Base-by-base conservation (phyloP, 106 monocot species). In the Apostasia ramifera region DNA sequence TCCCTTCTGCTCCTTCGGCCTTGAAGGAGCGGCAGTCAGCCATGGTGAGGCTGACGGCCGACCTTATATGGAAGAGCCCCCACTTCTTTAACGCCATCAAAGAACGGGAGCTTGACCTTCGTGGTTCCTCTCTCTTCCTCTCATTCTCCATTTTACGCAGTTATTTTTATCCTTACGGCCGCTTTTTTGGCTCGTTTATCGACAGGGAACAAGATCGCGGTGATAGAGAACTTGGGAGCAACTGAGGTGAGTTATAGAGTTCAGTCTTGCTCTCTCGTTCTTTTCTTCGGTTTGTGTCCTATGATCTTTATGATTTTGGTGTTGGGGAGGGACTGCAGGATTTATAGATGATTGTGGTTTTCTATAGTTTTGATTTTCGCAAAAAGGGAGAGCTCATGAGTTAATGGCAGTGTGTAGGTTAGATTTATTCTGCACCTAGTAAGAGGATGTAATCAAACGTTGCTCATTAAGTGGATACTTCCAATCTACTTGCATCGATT, bases 51-150 rank as follows among this genome's bases (percentile, higher is more conserved):
- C 70, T 84, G 47, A 88, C 87, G 46, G 91, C 84, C 46, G 92
- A 92, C 70, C 71, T 89, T 66, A 82, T 91, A 69, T 84, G 80
- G 95, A 97, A 97, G 84, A 89, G 92, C 77, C 92, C 89, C 42
- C 92, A 97, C 81, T 97, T 97, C 83, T 97, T 92, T 83, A 97
- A 97, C 47, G 89, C 95, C 69, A 81, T 92, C 53, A 81, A 82
- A 26, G 95, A 92, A 64, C 86, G 89, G 6, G 95, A 97, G 79
- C 80, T 97, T 45, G 89, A 97, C 61, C 89, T 97, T 57, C 75
- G 92, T 60, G 92, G 92, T 97, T 39, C 6, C 8, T 11, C 47
- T 5, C 40, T 73, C 9, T 11, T 73, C 26, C 10, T 42, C 38
- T 54, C 8, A 56, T n/a, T 57, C 10, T 6, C 44, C 66, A 8